Base-by-base conservation (phyloP, 306 rosid species). In the Trifolium pratense region DNA sequence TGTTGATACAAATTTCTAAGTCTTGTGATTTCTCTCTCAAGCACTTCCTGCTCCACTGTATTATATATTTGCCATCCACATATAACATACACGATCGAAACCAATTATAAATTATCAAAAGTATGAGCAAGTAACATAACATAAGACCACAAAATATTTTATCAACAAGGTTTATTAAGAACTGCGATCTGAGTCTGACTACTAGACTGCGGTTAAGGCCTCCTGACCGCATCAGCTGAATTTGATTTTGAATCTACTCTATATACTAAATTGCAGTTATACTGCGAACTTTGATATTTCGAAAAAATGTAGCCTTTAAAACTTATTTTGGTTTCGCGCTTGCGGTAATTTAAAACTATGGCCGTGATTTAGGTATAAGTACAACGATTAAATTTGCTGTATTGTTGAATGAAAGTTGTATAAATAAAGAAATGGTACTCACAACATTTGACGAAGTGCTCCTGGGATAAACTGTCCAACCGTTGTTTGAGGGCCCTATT, bases 401-500 rank as follows among this genome's bases (percentile, higher is more conserved):
- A 2, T 45, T 45, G 17, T 45, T 48, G 53, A 56, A 56, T 56
- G 34, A 7, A 21, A 25, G 61, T 21, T 56, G 31, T 53, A 18
- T 20, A 20, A 20, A 51, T 51, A 51, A 51, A 17, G 1, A 52
- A 52, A 20, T 18, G 17, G 34, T 12, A 25, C 95, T 85, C 83
- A 91, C 97, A 65, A 51, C 80, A 85, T 88, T 92, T 92, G 70
- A 92, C 88, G 74, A 86, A 87, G 71, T 89, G 93, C 87, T 86
- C 97, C 78, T 92, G 96, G 10, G 90, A 86, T 72, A 88, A 74
- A 79, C 40, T 86, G 53, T 89, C 97, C 71, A 92, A 75, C 7
- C 96, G 93, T 66, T 92, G 93, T 76, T 92, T 92, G 66, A 92
- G 96, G 72, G 93, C 88, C 75, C 83, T 88, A 78, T 92, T 92